These are phyloP conservation scores for Russula ochroleuca DNA, from an alignment of 768 basidiomycete species.

Conservation along the genomic window DNA sequence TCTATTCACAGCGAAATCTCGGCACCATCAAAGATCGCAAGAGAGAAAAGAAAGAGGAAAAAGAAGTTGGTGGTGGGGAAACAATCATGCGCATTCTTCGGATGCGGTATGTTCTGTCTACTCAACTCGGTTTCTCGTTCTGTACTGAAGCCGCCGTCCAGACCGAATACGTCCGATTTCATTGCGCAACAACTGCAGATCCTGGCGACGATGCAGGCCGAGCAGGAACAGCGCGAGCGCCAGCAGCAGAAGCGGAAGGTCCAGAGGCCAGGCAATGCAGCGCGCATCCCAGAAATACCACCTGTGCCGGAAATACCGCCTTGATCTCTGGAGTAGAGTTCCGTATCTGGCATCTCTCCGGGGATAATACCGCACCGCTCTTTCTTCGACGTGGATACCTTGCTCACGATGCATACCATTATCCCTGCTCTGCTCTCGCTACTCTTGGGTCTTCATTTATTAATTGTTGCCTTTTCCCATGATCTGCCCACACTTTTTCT, in stretches of 20 bases:
- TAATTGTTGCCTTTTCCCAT: no score
- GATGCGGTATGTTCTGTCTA: conserved; percentile 66
- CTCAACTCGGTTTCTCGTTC: not conserved
- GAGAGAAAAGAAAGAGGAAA: conserved; percentile 82
- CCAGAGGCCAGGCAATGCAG: conserved; percentile 46
- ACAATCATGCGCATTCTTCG: conserved; percentile 91
- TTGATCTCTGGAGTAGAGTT: conserved; percentile 8
- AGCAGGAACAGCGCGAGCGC: conserved; percentile 70
- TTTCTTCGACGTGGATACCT: conserved; percentile 30
- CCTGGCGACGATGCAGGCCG: conserved; percentile 74
- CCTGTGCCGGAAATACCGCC: conserved; percentile 31
- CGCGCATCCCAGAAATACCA: conserved; percentile 32
- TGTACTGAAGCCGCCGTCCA: conserved; percentile 32
- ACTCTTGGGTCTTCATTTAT: no score
- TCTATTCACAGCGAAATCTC: conserved; percentile 87
- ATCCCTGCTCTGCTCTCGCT: not conserved
- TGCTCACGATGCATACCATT: conserved; percentile 33
- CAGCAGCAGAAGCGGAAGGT: conserved; percentile 56
- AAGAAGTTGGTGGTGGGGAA: conserved; percentile 71
- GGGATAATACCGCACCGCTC: not conserved
- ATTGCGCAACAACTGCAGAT: conserved; percentile 84
- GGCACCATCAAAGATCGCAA: conserved; percentile 95
- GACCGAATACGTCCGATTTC: conserved; percentile 79
- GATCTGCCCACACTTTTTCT: no score
- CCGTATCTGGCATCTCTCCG: not conserved